phyloP scores from a whole-genome alignment of 2,329 filamentous ascomycete genomes.

The Septoria petroselini region DNA sequence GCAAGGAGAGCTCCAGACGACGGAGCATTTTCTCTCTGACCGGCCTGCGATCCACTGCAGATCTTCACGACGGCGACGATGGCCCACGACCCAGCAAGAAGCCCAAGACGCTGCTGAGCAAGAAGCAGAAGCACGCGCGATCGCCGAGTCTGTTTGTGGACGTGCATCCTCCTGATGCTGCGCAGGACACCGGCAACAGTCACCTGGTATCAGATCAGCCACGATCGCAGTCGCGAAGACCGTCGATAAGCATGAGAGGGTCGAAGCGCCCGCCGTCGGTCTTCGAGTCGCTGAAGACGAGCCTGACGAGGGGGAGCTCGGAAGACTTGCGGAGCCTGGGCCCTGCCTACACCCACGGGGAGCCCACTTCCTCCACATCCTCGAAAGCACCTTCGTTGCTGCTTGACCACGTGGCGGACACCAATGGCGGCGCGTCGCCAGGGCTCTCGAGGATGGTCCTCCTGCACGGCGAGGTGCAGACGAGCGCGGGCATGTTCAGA shows the following conservation, averaged over 20 bases:
- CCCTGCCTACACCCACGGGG: slow-evolving; percentile 37
- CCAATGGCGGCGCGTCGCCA: slow-evolving; percentile 12
- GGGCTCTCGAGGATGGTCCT: slow-evolving; percentile 50
- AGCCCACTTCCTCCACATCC: slow-evolving; percentile 48
- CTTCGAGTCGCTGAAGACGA: slow-evolving; percentile 54
- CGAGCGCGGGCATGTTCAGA: slow-evolving; percentile 65
- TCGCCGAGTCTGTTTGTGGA: slow-evolving; percentile 24
- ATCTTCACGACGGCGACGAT: slow-evolving; percentile 22
- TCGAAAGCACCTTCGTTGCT: slow-evolving; percentile 50
- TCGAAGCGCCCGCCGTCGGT: slow-evolving; percentile 14
- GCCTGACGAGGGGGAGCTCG: slow-evolving; percentile 48
- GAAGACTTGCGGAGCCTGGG: slow-evolving; percentile 41
- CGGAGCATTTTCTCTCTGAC: slow-evolving; percentile 37
- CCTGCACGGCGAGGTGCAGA: slow-evolving; percentile 68
- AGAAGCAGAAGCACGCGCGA: slow-evolving; percentile 30
- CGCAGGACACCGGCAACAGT: slow-evolving; percentile 23
- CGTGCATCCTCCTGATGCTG: slow-evolving; percentile 28
- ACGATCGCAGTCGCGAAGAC: slow-evolving; percentile 26
- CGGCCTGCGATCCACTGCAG: slow-evolving; percentile 29
- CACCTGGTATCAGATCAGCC: slow-evolving; percentile 27
- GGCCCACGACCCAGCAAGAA: slow-evolving; percentile 13
- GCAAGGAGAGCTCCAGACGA: slow-evolving; percentile 34
- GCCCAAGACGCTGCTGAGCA: slow-evolving; percentile 24
- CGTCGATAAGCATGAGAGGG: slow-evolving; percentile 47
- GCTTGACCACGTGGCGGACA: slow-evolving; percentile 38